Conservation (phyloP, 306 rosid species). For the Fragaria ananassa region DNA sequence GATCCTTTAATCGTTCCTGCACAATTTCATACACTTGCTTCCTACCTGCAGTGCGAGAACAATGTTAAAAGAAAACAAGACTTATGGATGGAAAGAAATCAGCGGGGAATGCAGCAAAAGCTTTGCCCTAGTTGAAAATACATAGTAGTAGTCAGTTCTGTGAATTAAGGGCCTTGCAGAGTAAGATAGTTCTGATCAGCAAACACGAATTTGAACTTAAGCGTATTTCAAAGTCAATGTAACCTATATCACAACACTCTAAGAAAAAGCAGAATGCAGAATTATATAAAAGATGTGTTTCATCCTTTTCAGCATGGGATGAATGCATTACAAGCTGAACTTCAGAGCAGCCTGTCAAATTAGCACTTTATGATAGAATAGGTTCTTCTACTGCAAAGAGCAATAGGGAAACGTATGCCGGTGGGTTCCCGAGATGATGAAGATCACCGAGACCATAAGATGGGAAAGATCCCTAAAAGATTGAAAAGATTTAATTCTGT, state of each 20-base stretch:
- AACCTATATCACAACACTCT: neutral
- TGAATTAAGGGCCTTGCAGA: neutral
- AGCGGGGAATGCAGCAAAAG: neutral
- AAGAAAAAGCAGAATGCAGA: neutral
- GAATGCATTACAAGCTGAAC: neutral
- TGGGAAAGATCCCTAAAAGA: too few relatives aligned
- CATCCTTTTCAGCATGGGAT: neutral
- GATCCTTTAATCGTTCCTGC: slow-evolving; percentile 39
- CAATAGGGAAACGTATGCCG: neutral
- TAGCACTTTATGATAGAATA: neutral
- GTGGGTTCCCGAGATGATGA: neutral
- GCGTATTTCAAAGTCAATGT: neutral
- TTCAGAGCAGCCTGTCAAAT: neutral
- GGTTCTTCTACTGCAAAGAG: neutral
- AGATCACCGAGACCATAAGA: neutral
- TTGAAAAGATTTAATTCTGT: too few relatives aligned
- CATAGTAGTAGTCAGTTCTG: neutral
- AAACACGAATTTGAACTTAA: neutral
- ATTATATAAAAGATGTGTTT: neutral
- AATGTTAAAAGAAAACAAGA: neutral
- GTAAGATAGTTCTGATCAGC: neutral
- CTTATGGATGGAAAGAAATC: neutral
- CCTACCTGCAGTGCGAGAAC: slow-evolving; percentile 42
- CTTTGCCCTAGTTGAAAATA: neutral
- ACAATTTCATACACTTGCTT: slow-evolving; percentile 39